Evolutionary conservation across 306 rosid genomes (phyloP).

Genomic region (Medicago arabica): DNA sequence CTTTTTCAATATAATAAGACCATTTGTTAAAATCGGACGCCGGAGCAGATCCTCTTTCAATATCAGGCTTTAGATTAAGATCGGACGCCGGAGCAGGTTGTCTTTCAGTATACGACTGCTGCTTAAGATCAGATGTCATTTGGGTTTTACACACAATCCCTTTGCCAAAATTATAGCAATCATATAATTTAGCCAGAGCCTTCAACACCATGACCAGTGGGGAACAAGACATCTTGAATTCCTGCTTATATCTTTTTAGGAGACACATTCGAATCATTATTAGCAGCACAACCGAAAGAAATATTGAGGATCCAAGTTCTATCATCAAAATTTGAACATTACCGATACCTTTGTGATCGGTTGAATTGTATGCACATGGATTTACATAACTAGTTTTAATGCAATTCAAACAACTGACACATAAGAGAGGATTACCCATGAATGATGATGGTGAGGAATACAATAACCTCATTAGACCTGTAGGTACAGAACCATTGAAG

Average conservation of each 20-base stretch:
- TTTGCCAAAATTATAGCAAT: background rate
- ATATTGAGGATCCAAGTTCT: constrained; percentile 58
- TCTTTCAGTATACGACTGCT: background rate
- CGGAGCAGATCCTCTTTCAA: background rate
- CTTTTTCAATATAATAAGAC: background rate
- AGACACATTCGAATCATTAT: constrained; percentile 24
- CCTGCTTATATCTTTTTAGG: background rate
- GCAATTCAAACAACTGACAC: constrained; percentile 55
- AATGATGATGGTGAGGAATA: constrained; percentile 54
- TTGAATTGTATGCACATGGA: constrained; percentile 51
- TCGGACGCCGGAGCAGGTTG: background rate
- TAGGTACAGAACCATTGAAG: constrained; percentile 68
- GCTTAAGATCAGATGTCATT: background rate
- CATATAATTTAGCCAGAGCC: background rate
- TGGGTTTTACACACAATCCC: background rate
- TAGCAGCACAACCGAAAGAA: constrained; percentile 40
- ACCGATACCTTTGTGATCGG: constrained; percentile 45
- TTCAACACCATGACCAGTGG: background rate
- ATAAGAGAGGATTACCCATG: constrained; percentile 61
- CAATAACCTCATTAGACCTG: constrained; percentile 49
- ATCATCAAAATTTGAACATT: constrained; percentile 55
- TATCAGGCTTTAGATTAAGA: background rate
- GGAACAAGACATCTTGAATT: background rate
- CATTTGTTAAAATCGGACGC: background rate
- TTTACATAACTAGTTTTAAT: constrained; percentile 37